These are phyloP conservation scores for Termitomyces sp. DNA, from an alignment of 768 basidiomycete species.

Conservation along the genomic window DNA sequence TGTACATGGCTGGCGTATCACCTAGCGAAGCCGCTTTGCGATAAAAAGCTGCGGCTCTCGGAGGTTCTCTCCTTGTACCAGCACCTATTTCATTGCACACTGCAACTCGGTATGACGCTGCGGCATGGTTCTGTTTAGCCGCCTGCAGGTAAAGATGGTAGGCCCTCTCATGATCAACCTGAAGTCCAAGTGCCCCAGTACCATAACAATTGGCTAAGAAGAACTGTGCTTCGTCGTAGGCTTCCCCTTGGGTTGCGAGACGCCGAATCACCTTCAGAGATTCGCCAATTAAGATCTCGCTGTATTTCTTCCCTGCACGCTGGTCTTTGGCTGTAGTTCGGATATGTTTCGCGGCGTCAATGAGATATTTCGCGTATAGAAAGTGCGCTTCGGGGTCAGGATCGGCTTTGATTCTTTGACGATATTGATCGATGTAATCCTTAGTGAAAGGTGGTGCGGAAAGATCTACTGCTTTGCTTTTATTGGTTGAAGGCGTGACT, in stretches of 20 bases:
- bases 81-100: slow-evolving; percentile 99
- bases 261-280: slow-evolving; percentile 89
- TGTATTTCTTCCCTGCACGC: slow-evolving; percentile 84
- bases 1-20: slow-evolving; percentile 99
- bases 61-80: slow-evolving; percentile 84
- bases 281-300: slow-evolving; percentile 82
- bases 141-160: slow-evolving; percentile 97
- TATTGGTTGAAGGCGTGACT: slow-evolving; percentile 51
- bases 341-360: slow-evolving; percentile 95
- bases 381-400: slow-evolving; percentile 99
- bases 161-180: slow-evolving; percentile 95
- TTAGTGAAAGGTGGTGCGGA: slow-evolving; percentile 86
- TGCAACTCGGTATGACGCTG: slow-evolving; percentile 93
- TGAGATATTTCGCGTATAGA: slow-evolving; percentile 96
- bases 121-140: slow-evolving; percentile 93
- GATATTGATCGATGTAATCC: slow-evolving; percentile 96
- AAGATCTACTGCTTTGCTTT: slow-evolving; percentile 79
- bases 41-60: slow-evolving; percentile 91
- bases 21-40: slow-evolving; percentile 94
- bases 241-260: slow-evolving; percentile 86
- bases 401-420: slow-evolving; percentile 93
- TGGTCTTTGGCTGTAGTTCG: slow-evolving; percentile 68
- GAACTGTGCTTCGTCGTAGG: slow-evolving; percentile 96
- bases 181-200: slow-evolving; percentile 91
- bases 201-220: slow-evolving; percentile 97